Percentiles rank a stretch among this genome's conserved stretches.
Evolutionary conservation across 257 asterid species (phyloP).

Genomic region (Solanum verrucosum): DNA sequence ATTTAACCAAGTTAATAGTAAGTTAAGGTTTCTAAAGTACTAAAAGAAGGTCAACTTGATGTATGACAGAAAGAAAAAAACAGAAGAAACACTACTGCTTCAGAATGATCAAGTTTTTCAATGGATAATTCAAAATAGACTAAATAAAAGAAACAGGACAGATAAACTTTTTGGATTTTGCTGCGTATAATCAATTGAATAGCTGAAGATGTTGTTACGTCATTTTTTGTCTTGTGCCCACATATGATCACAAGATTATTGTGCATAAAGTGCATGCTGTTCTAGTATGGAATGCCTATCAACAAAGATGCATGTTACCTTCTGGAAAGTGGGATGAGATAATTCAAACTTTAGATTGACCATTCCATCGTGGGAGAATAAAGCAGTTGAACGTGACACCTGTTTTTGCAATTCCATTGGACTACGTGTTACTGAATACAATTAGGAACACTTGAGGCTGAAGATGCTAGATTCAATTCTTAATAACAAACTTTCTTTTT

Average conservation of each 20-base stretch:
- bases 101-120: neutral
- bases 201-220: neutral
- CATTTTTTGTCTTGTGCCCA: neutral
- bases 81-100: neutral
- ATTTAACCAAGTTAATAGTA: neutral
- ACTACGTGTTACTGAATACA: neutral
- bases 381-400: neutral
- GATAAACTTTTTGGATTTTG: neutral
- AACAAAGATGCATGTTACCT: neutral
- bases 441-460: neutral
- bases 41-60: neutral
- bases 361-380: neutral
- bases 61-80: neutral
- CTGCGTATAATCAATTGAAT: neutral
- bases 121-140: neutral
- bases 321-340: neutral
- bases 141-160: neutral
- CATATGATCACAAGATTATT: neutral
- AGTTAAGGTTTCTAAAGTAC: neutral
- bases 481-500: constrained; percentile 18
- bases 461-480: neutral
- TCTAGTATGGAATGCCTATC: neutral
- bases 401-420: neutral
- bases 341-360: neutral
- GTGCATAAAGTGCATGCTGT: neutral